Evolutionary conservation across 768 basidiomycete genomes (phyloP).

Genomic region (Tulasnella sp.): DNA sequence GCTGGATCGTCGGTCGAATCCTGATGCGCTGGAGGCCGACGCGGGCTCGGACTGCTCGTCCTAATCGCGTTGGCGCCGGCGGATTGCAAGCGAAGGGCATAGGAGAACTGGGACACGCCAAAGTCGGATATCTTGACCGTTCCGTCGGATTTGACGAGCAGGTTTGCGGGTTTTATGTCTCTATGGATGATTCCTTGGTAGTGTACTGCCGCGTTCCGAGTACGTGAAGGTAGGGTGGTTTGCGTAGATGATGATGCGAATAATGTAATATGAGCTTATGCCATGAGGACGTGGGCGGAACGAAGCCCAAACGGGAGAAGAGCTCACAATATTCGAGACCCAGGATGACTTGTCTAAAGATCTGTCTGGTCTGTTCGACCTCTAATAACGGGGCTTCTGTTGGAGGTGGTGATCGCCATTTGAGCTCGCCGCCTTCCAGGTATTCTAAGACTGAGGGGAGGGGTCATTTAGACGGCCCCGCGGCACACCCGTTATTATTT

Average conservation of each 20-base stretch:
- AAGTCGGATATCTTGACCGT: constrained; percentile 98
- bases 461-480: not conserved
- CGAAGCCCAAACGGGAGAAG: too few species aligned
- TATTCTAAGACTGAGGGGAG: constrained; percentile 83
- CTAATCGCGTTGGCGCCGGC: constrained; percentile 49
- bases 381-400: constrained; percentile 73
- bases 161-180: constrained; percentile 98
- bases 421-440: constrained; percentile 92
- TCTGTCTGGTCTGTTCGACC: constrained; percentile 79
- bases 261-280: not conserved
- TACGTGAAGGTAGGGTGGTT: constrained; percentile 32
- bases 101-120: constrained; percentile 95
- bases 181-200: constrained; percentile 98
- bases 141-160: constrained; percentile 86
- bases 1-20: constrained; percentile 46
- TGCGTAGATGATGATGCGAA: constrained; percentile 26
- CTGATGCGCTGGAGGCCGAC: not conserved
- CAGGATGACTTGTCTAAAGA: constrained; percentile 89
- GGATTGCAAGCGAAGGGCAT: constrained; percentile 77
- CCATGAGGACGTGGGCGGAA: constrained; percentile 31
- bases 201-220: constrained; percentile 64
- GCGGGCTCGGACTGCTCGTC: constrained; percentile 33
- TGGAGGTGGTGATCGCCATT: constrained; percentile 67
- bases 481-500: not conserved
- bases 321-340: constrained; percentile 93